A percentile compares a stretch with the other conserved stretches of the same genome.
phyloP scores from a whole-genome alignment of 352 stramenopile species.

The Globisporangium viniferum region DNA sequence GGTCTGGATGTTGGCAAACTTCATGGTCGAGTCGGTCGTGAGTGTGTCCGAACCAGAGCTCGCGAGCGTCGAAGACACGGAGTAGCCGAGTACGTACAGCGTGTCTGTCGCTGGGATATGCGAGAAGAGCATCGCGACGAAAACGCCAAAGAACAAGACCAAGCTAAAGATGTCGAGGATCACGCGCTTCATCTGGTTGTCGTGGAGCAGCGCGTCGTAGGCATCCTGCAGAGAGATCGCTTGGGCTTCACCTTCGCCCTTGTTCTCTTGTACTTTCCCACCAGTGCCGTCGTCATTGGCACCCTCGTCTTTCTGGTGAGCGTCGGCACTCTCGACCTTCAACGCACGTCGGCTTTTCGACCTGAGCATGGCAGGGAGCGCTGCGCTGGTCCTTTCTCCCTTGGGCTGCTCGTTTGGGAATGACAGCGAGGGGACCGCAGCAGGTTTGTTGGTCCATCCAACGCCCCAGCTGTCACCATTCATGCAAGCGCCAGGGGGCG shows the following conservation, averaged over 20 bases:
- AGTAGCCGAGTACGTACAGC: slow-evolving; percentile 34
- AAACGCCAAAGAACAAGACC: slow-evolving; percentile 5
- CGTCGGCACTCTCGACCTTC: no score
- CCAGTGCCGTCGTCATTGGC: no score
- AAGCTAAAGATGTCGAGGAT: slow-evolving; percentile 32
- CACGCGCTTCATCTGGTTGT: slow-evolving; percentile 30
- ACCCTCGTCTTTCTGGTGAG: no score
- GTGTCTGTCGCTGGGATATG: slow-evolving; percentile 29
- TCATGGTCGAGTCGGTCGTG: slow-evolving; percentile 38
- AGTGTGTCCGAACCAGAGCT: slow-evolving; percentile 44
- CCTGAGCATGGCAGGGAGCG: no score
- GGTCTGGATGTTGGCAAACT: slow-evolving; percentile 42
- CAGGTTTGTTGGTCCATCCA: not conserved
- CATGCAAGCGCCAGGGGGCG: not conserved
- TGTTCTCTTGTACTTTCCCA: no score
- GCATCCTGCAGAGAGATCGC: slow-evolving; percentile 24
- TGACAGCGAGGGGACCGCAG: not conserved
- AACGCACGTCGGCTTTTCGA: no score
- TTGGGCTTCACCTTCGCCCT: no score
- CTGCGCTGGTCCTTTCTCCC: no score
- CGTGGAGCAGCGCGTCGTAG: slow-evolving; percentile 30
- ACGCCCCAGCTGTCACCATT: no score
- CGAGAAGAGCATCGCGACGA: slow-evolving; percentile 33
- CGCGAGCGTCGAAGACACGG: slow-evolving; percentile 29
- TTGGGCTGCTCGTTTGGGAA: no score